Percentiles rank a stretch among this genome's conserved stretches.
Evolutionary conservation across 306 rosid genomes (phyloP).

Genomic region (Pueraria montana): DNA sequence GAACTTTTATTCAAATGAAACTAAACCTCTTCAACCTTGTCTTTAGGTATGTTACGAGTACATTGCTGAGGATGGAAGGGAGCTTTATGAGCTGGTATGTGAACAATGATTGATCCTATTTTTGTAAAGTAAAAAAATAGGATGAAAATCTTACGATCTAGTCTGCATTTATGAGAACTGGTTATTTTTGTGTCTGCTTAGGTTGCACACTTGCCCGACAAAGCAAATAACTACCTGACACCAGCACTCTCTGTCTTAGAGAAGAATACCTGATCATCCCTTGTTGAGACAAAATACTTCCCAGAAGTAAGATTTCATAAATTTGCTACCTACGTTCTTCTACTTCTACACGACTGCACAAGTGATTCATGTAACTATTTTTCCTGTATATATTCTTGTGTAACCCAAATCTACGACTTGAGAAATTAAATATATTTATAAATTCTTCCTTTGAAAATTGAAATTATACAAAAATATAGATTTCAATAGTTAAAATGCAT

Average conservation of each 20-base stretch:
- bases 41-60: slow-evolving; percentile 92
- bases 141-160: slow-evolving; percentile 6
- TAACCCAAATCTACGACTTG: slow-evolving; percentile 8
- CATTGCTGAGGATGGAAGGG: slow-evolving; percentile 87
- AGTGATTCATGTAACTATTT: slow-evolving; percentile 30
- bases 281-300: slow-evolving; percentile 24
- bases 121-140: neutral
- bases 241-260: slow-evolving; percentile 93
- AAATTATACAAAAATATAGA: slow-evolving; percentile 20
- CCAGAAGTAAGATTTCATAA: neutral
- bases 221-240: slow-evolving; percentile 96
- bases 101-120: slow-evolving; percentile 30
- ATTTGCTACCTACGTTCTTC: slow-evolving; percentile 18
- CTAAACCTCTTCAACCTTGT: slow-evolving; percentile 43
- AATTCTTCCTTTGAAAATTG: neutral
- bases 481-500: slow-evolving; percentile 13
- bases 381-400: slow-evolving; percentile 40
- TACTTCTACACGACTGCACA: slow-evolving; percentile 11
- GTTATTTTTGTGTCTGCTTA: slow-evolving; percentile 51
- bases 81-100: slow-evolving; percentile 96
- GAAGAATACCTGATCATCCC: slow-evolving; percentile 82
- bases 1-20: slow-evolving; percentile 29
- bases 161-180: slow-evolving; percentile 39
- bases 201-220: slow-evolving; percentile 99
- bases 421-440: slow-evolving; percentile 15